Evolutionary conservation across 495 filamentous ascomycete species (phyloP).

Genomic region (Tuber microsphaerosporum): DNA sequence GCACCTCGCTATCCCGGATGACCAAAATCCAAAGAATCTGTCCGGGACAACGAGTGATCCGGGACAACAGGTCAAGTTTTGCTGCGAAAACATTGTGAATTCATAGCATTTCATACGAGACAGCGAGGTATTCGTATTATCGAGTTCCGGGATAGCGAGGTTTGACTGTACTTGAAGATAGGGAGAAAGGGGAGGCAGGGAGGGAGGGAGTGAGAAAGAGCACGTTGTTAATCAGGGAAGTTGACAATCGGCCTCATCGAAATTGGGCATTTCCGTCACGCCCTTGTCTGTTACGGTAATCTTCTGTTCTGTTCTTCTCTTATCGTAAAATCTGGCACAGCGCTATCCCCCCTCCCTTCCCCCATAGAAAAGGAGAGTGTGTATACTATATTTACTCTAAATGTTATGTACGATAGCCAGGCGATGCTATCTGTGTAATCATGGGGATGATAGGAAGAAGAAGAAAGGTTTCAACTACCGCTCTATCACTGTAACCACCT

Average conservation of each 20-base stretch:
- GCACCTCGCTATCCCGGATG: no score
- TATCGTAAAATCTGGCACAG: no score
- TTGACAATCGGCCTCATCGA: conserved; percentile 18
- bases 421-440: conserved; percentile 38
- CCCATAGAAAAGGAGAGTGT: conserved; percentile 17
- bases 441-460: conserved; percentile 16
- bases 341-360: background rate
- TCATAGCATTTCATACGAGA: no score
- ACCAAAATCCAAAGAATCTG: no score
- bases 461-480: conserved; percentile 20
- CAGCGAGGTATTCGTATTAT: no score
- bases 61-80: no score
- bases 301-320: background rate
- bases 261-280: conserved; percentile 18
- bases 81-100: no score
- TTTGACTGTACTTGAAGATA: no score
- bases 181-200: background rate
- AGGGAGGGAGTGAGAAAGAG: background rate
- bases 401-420: conserved; percentile 41
- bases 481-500: background rate
- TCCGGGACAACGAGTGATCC: no score
- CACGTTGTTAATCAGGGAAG: conserved; percentile 24
- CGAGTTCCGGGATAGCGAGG: no score
- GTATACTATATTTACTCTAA: conserved; percentile 37
- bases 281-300: conserved; percentile 10